Evolutionary conservation across 192 early-diverging fungal species (phyloP).

Genomic region (Rhizophagus prolifer): DNA sequence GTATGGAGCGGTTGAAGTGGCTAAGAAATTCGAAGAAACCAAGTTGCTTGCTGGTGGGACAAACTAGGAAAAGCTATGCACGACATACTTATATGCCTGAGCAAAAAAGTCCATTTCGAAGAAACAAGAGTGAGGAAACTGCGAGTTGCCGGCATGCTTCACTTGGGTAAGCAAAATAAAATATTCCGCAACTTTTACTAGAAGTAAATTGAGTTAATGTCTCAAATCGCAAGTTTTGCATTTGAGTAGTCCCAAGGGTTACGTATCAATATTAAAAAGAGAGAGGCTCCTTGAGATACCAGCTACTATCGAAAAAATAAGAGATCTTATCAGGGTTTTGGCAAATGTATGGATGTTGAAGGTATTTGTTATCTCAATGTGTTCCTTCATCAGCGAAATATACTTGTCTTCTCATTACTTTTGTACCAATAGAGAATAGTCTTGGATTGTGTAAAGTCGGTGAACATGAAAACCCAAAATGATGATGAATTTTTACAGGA

Average conservation of each 20-base stretch:
- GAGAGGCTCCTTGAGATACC: slow-evolving; percentile 14
- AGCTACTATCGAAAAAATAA: slow-evolving; percentile 11
- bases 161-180: slow-evolving; percentile 20
- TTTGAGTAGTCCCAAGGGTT: slow-evolving; percentile 28
- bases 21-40: slow-evolving; percentile 23
- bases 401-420: no score
- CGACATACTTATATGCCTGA: slow-evolving; percentile 20
- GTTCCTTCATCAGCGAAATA: no score
- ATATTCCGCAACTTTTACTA: no score
- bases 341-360: slow-evolving; percentile 9
- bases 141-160: neutral
- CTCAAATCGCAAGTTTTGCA: slow-evolving; percentile 26
- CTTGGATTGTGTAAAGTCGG: no score
- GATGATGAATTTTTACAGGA: no score
- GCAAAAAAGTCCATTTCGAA: neutral
- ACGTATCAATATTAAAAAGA: slow-evolving; percentile 22
- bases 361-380: neutral
- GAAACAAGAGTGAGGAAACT: slow-evolving; percentile 8
- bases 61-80: slow-evolving; percentile 25
- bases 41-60: slow-evolving; percentile 19
- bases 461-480: no score
- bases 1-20: slow-evolving; percentile 21
- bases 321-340: slow-evolving; percentile 26
- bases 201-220: slow-evolving; percentile 15
- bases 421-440: no score